These are phyloP conservation scores for Pseudogymnoascus sp. DNA, from an alignment of 2,329 filamentous ascomycete genomes.

Conservation along the genomic window DNA sequence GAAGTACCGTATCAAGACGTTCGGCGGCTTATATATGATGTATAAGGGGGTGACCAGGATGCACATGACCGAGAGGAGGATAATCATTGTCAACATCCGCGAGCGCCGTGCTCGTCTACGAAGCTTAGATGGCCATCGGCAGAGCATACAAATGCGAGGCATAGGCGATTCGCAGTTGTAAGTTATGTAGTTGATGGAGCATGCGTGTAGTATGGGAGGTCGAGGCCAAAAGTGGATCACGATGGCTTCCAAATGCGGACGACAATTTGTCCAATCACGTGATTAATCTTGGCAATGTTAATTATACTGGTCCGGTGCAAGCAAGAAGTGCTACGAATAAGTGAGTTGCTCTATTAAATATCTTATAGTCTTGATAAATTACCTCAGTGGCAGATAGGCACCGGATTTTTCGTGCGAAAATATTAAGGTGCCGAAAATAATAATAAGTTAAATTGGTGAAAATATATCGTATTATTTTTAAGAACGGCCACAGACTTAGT, in stretches of 20 bases:
- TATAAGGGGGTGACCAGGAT: conserved; percentile 35
- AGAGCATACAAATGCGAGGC: conserved; percentile 4
- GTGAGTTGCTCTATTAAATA: neutral
- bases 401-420: neutral
- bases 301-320: neutral
- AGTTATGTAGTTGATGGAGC: neutral
- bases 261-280: neutral
- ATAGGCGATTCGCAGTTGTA: conserved; percentile 3
- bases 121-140: conserved; percentile 5
- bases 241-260: neutral
- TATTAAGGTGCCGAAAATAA: neutral
- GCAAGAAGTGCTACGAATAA: neutral
- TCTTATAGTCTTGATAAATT: neutral
- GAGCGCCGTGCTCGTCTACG: neutral
- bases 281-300: neutral
- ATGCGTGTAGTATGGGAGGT: neutral
- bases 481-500: no score
- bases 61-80: neutral
- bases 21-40: conserved; percentile 72
- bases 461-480: neutral
- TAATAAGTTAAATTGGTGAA: neutral
- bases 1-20: conserved; percentile 61
- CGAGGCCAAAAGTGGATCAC: neutral
- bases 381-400: neutral
- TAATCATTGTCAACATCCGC: conserved; percentile 6